These are phyloP conservation scores for Ogataea henricii DNA, from an alignment of 805 yeast species.

Conservation along the genomic window DNA sequence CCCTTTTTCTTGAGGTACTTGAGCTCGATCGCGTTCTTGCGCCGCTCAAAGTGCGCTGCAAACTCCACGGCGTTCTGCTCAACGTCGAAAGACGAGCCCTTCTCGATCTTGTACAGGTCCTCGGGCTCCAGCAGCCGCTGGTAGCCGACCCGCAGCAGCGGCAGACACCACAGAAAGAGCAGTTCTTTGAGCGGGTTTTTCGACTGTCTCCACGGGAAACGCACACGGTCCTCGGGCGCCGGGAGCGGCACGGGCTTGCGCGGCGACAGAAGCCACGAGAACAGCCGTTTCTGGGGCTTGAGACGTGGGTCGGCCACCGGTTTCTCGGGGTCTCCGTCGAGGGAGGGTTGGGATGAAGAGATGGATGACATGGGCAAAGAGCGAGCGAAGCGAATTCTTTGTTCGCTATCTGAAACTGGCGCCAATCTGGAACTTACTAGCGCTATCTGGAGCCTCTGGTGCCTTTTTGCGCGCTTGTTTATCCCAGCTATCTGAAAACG, in stretches of 20 bases:
- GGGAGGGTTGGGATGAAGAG: not conserved
- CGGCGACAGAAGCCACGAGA: slow-evolving; percentile 35
- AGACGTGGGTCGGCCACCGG: slow-evolving; percentile 19
- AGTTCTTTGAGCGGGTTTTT: slow-evolving; percentile 41
- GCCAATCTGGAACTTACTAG: too few species aligned
- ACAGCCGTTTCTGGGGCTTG: slow-evolving; percentile 38
- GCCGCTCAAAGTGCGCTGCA: slow-evolving; percentile 33
- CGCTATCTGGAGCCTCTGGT: too few species aligned
- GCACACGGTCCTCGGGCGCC: slow-evolving; percentile 47
- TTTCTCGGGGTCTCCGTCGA: slow-evolving; percentile 8
- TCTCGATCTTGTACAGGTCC: slow-evolving; percentile 56
- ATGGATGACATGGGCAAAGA: too few species aligned
- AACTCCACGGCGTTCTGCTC: slow-evolving; percentile 42
- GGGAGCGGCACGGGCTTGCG: slow-evolving; percentile 39
- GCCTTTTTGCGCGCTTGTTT: too few species aligned
- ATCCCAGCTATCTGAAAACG: too few species aligned
- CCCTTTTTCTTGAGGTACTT: slow-evolving; percentile 37
- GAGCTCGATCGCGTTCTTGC: slow-evolving; percentile 34
- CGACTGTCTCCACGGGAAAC: slow-evolving; percentile 45
- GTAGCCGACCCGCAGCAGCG: slow-evolving; percentile 67
- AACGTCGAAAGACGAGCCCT: slow-evolving; percentile 40
- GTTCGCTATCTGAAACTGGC: too few species aligned
- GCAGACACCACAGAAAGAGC: slow-evolving; percentile 69
- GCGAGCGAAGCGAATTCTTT: too few species aligned
- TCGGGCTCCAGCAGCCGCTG: slow-evolving; percentile 67